A percentile compares a stretch with the other conserved stretches of the same genome.
Conservation (phyloP, 371 early-diverging fungal genomes). For the Mortierella sp. region DNA sequence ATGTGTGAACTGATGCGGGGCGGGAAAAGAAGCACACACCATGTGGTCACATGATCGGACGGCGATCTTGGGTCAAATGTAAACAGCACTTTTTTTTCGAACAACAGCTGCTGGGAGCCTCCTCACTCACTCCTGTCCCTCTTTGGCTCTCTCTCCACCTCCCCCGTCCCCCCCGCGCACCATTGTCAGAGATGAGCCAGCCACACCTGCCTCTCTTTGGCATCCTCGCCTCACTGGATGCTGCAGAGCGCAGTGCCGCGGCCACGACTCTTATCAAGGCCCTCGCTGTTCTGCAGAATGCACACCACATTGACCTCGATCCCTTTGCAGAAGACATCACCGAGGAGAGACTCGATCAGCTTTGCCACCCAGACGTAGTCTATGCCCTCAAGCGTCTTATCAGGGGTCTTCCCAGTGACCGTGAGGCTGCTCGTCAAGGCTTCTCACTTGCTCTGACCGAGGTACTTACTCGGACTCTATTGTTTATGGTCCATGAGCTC, state of each 20-base stretch:
- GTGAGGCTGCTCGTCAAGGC: constrained; percentile 94
- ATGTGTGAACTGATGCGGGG: too few relatives aligned
- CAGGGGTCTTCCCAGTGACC: constrained; percentile 87
- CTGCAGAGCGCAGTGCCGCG: constrained; percentile 65
- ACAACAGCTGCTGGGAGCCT: neutral
- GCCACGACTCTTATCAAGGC: constrained; percentile 64
- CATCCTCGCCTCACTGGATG: constrained; percentile 73
- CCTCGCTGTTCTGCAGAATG: constrained; percentile 58
- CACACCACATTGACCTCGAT: constrained; percentile 58
- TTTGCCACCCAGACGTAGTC: constrained; percentile 78
- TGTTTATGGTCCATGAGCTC: too few relatives aligned
- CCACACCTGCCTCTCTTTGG: constrained; percentile 54
- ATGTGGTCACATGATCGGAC: too few relatives aligned
- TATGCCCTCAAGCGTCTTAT: constrained; percentile 92
- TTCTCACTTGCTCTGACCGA: constrained; percentile 94
- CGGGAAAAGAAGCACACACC: too few relatives aligned
- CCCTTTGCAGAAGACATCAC: constrained; percentile 46
- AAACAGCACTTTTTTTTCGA: too few relatives aligned
- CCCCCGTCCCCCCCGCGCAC: neutral
- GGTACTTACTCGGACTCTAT: constrained; percentile 56
- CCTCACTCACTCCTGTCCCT: constrained; percentile 2
- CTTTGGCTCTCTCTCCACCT: constrained; percentile 18
- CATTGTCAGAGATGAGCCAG: constrained; percentile 39
- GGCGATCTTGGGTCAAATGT: too few relatives aligned
- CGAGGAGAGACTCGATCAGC: constrained; percentile 71